Conservation (phyloP, 108 stramenopile genomes). For the Aurantiochytrium sp. region DNA sequence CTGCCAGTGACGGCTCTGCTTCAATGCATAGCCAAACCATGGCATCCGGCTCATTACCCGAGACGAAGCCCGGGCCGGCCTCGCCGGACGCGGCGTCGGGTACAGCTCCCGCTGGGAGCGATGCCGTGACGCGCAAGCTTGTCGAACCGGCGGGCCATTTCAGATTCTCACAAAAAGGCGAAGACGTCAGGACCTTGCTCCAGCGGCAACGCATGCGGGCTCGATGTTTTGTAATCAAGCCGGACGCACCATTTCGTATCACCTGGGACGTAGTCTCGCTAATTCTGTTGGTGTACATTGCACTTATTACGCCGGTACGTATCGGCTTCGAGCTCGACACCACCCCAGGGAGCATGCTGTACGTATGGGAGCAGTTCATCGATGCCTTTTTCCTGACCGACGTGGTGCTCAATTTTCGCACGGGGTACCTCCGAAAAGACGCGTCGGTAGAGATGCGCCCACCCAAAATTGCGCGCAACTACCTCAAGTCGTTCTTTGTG, state of each 20-base stretch:
- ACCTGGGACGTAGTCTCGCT: background rate
- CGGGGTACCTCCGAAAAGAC: constrained; percentile 42
- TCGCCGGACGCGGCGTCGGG: too few relatives aligned
- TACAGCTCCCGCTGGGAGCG: too few relatives aligned
- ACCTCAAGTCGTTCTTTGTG: constrained; percentile 41
- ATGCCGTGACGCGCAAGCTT: too few relatives aligned
- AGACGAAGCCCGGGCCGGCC: too few relatives aligned
- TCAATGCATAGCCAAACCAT: too few relatives aligned
- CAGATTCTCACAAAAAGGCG: too few relatives aligned
- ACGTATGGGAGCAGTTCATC: constrained; percentile 29
- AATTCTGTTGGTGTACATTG: constrained; percentile 35
- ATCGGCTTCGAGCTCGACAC: constrained; percentile 34
- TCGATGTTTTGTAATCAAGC: background rate
- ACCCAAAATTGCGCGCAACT: background rate
- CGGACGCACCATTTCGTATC: background rate
- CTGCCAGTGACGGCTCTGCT: too few relatives aligned
- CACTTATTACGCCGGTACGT: constrained; percentile 33
- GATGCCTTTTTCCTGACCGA: constrained; percentile 48
- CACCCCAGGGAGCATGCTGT: background rate
- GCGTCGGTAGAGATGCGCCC: background rate
- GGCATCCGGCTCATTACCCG: too few relatives aligned
- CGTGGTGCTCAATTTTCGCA: constrained; percentile 49
- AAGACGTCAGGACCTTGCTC: too few relatives aligned
- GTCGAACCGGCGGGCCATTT: too few relatives aligned
- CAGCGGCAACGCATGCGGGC: background rate